Evolutionary conservation across 2,329 filamentous ascomycete genomes (phyloP).

Genomic region (Tympanopsis confertula): DNA sequence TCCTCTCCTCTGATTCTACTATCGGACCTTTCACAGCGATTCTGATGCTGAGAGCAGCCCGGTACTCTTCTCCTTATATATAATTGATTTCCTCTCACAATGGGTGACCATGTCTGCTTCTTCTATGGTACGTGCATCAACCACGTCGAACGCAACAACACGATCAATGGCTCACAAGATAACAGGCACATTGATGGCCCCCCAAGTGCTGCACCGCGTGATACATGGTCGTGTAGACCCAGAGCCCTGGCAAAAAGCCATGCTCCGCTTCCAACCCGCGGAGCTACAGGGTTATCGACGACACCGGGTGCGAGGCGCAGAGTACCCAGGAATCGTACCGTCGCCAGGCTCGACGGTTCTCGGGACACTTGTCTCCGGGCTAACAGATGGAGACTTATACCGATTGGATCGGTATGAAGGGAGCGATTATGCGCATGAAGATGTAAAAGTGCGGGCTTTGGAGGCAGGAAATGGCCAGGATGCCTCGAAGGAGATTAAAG

Average conservation of each 20-base stretch:
- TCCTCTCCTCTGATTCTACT: no score
- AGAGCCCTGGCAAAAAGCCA: constrained; percentile 32
- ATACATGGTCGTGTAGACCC: constrained; percentile 41
- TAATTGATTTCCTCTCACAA: no score
- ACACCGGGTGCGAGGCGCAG: constrained; percentile 39
- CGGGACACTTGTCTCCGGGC: constrained; percentile 44
- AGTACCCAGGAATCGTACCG: constrained; percentile 48
- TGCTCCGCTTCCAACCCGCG: constrained; percentile 38
- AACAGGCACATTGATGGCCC: constrained; percentile 47
- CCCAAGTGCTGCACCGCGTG: constrained; percentile 48
- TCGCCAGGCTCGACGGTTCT: constrained; percentile 27
- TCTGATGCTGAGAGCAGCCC: no score
- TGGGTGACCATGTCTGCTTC: constrained; percentile 42
- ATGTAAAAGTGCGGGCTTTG: constrained; percentile 30
- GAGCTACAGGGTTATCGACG: constrained; percentile 42
- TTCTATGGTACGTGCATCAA: constrained; percentile 40
- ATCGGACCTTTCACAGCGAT: no score
- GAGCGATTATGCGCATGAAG: constrained; percentile 34
- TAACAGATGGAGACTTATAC: constrained; percentile 45
- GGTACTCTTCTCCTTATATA: no score
- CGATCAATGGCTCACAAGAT: constrained; percentile 3
- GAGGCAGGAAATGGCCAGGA: constrained; percentile 3
- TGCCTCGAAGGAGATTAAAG: constrained; percentile 16
- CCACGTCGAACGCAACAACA: constrained; percentile 1
- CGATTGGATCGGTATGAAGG: constrained; percentile 53